Conservation (phyloP, 1,284 basidiomycete species). For the Fomitiporia mediterranea region DNA sequence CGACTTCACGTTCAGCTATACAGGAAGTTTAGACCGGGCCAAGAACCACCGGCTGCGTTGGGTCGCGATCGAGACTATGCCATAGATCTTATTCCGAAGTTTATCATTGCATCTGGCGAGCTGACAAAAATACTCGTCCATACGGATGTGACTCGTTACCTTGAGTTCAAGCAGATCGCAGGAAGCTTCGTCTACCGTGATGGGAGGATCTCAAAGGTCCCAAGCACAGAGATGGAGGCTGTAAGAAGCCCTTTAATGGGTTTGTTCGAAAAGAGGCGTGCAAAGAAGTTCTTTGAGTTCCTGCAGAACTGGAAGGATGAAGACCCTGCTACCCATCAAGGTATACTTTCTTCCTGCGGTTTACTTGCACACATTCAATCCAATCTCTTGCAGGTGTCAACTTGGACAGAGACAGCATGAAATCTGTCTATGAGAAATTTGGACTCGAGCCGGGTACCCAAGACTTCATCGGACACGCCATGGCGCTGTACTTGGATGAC, state of each 20-base stretch:
- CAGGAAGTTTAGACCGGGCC: conserved; percentile 87
- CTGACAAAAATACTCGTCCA: conserved; percentile 98
- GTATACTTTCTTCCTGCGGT: conserved; percentile 39
- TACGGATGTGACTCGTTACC: conserved; percentile 97
- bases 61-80: conserved; percentile 95
- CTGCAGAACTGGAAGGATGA: conserved; percentile 94
- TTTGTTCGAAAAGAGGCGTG: conserved; percentile 95
- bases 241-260: conserved; percentile 95
- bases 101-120: conserved; percentile 98
- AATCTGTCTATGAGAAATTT: conserved; percentile 93
- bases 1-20: conserved; percentile 63
- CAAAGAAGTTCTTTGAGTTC: conserved; percentile 99
- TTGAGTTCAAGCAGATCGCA: conserved; percentile 99
- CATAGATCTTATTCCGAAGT: conserved; percentile 92
- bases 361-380: conserved; percentile 4
- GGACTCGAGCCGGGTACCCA: conserved; percentile 96
- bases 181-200: conserved; percentile 98
- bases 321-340: conserved; percentile 93
- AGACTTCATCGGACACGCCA: conserved; percentile 99
- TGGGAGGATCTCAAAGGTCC: conserved; percentile 96
- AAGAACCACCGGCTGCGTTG: conserved; percentile 68
- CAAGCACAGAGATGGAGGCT: conserved; percentile 97
- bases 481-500: conserved; percentile 98
- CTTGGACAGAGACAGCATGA: conserved; percentile 87
- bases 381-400: conserved; percentile 59